Conservation (phyloP, 2,329 filamentous ascomycete species). For the Dothideomycetidae sp. region DNA sequence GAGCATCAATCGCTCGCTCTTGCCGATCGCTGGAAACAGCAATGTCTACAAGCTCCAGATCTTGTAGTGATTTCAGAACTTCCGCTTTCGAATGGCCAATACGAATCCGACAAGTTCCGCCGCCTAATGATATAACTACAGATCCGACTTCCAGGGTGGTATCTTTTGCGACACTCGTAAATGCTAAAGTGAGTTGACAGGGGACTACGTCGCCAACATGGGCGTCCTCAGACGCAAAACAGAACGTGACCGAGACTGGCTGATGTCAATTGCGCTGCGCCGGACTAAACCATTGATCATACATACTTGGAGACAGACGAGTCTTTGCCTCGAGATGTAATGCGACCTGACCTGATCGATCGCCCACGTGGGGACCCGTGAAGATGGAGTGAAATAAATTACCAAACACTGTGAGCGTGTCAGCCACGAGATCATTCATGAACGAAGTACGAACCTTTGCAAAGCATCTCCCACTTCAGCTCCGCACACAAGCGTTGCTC, state of each 20-base stretch:
- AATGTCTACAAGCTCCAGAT: slow-evolving; percentile 7
- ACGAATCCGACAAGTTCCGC: slow-evolving; percentile 8
- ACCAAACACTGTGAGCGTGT: neutral
- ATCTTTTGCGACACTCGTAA: neutral
- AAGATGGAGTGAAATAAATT: no score
- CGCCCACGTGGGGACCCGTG: no score
- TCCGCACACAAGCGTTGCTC: slow-evolving; percentile 8
- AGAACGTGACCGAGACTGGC: slow-evolving; percentile 9
- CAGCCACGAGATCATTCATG: neutral
- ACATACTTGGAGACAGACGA: slow-evolving; percentile 10
- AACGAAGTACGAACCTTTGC: slow-evolving; percentile 7
- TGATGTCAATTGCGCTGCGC: neutral
- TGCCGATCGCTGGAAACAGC: neutral
- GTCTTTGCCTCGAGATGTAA: slow-evolving; percentile 9
- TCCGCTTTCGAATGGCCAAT: slow-evolving; percentile 1
- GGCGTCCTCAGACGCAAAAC: slow-evolving; percentile 10
- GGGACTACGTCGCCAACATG: slow-evolving; percentile 11
- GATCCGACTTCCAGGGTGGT: neutral
- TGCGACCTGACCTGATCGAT: no score
- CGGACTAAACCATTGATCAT: neutral
- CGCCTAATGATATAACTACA: slow-evolving; percentile 4
- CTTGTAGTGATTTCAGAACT: neutral
- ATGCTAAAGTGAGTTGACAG: slow-evolving; percentile 8
- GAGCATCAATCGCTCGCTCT: neutral
- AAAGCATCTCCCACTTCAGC: slow-evolving; percentile 11